These are phyloP conservation scores for Lindgomyces ingoldianus DNA, from an alignment of 495 filamentous ascomycete species.

Conservation along the genomic window DNA sequence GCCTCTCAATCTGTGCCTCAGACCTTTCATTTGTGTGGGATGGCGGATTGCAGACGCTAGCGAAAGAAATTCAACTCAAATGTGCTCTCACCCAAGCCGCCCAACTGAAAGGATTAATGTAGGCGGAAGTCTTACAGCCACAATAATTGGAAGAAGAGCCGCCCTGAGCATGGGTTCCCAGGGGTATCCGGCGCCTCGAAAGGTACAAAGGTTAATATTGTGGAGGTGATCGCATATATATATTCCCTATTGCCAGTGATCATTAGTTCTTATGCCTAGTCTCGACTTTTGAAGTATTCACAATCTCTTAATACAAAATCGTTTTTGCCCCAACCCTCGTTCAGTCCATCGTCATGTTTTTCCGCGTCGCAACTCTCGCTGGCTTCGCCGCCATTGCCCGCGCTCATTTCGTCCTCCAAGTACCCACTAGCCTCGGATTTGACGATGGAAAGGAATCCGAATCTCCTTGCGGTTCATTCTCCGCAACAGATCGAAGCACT, in stretches of 20 bases:
- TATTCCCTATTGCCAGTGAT: neutral
- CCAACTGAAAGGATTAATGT: neutral
- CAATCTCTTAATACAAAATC: neutral
- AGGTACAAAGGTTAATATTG: neutral
- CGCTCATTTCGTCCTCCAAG: conserved; percentile 4
- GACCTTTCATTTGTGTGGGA: no score
- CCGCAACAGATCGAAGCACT: neutral
- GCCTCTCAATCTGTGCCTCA: no score
- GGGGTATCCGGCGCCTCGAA: neutral
- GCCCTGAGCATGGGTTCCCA: neutral
- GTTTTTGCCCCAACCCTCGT: neutral
- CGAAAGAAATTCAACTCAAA: neutral
- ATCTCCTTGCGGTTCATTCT: neutral
- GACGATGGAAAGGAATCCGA: neutral
- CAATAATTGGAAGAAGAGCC: neutral
- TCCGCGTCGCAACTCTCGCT: neutral
- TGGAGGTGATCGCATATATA: neutral
- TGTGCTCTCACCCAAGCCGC: neutral
- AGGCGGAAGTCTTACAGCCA: neutral
- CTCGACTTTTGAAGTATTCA: no score
- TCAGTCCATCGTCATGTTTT: neutral
- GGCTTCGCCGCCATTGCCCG: neutral
- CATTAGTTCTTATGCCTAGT: no score
- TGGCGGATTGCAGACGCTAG: neutral
- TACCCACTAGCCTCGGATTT: neutral